Base-by-base conservation (phyloP, 768 basidiomycete genomes). In the Macrolepiota albuminosa region DNA sequence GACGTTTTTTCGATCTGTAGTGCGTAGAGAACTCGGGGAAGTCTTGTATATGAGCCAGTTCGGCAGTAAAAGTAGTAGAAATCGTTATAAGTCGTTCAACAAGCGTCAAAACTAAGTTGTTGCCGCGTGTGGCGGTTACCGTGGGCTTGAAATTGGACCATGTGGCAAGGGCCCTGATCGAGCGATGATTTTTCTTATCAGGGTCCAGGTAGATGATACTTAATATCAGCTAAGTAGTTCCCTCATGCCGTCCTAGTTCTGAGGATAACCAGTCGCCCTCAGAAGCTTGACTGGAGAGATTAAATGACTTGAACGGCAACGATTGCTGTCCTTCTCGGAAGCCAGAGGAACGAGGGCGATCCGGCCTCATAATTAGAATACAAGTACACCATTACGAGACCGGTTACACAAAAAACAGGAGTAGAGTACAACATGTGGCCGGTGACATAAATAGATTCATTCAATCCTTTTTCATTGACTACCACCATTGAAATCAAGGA, bases 41-140 rank as follows among this genome's bases (percentile, higher is more conserved):
- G 61, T 65, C 64, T 66, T 68, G 66, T 57, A 45, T 34, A 45
- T 53, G 51, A 56, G 57, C 62, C 64, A 65, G 61, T 57, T 58
- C 58, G 51, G 33, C 52, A 46, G 56, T 54, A 7, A 57, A 46
- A 2, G 21, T 36, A 54, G 43, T 9, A 59, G 57, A 63, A 47
- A 33, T 59, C 57, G 57, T 56, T 52, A 21, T 52, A 58, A 56
- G 46, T 37, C 59, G 64, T 58, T 16, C 57, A 53, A 40, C 51
- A 61, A 39, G 54, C 50, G 61, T 60, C 54, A 16, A 57, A 52
- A 45, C 60, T 24, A 46, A 39, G 55, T 58, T 46, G 57, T 56
- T 56, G 55, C 48, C 58, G 55, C 37, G 46, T 53, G 52, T 57
- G 37, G 40, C 24, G 24, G 16, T 24, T 49, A 40, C 14, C 18